phyloP scores from a whole-genome alignment of 306 rosid species.

The Ochetophila trinervis region DNA sequence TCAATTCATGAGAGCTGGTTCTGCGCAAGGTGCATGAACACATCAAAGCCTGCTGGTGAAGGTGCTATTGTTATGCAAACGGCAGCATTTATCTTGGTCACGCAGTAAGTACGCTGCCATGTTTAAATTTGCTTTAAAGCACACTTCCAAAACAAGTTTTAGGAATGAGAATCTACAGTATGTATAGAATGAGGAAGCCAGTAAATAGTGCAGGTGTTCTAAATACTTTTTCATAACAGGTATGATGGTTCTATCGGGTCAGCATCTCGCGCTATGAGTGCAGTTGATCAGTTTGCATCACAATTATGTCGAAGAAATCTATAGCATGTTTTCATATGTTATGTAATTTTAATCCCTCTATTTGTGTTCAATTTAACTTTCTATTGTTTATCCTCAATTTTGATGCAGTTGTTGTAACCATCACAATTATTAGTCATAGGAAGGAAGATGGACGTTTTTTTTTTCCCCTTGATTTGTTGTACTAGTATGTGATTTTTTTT shows the following conservation, averaged over 20 bases:
- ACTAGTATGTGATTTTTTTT: too few relatives aligned
- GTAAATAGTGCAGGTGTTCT: not conserved
- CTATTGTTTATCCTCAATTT: not conserved
- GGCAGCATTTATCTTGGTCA: slow-evolving; percentile 71
- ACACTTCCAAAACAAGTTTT: not conserved
- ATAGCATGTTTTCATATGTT: slow-evolving; percentile 3
- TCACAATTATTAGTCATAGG: too few relatives aligned
- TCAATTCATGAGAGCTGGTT: slow-evolving; percentile 90
- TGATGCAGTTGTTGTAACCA: too few relatives aligned
- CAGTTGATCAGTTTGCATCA: slow-evolving; percentile 74
- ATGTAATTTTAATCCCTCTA: not conserved
- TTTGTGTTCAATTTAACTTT: not conserved
- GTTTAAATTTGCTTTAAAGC: not conserved
- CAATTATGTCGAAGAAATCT: slow-evolving; percentile 72
- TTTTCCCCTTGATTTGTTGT: too few relatives aligned
- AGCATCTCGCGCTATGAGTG: slow-evolving; percentile 92
- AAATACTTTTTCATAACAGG: slow-evolving; percentile 36
- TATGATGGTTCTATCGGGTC: slow-evolving; percentile 89
- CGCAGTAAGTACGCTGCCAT: slow-evolving; percentile 55
- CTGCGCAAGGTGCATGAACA: slow-evolving; percentile 90
- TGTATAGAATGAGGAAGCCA: not conserved
- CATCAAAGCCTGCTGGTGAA: slow-evolving; percentile 86
- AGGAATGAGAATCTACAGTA: not conserved
- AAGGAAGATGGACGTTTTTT: too few relatives aligned
- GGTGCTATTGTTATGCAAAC: slow-evolving; percentile 85